Conservation (phyloP, 768 basidiomycete species). For the Tubosaeta sp. region DNA sequence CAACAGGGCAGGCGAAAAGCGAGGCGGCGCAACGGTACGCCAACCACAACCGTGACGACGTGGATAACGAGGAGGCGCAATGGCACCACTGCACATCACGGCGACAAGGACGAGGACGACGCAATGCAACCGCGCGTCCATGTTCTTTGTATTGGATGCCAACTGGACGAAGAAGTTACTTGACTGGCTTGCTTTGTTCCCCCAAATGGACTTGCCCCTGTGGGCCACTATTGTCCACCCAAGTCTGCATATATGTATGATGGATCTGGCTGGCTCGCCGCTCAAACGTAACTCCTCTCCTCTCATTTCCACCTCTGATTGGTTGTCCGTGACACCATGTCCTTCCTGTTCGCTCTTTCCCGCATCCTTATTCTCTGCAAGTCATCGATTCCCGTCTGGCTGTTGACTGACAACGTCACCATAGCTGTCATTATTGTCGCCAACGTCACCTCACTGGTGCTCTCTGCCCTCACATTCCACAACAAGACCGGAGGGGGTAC, state of each 20-base stretch:
- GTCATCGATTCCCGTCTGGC: conserved; percentile 1
- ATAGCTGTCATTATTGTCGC: conserved; percentile 15
- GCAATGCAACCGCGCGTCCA: no score
- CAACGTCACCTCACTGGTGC: conserved; percentile 10
- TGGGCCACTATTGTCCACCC: conserved; percentile 8
- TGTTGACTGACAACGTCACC: neutral
- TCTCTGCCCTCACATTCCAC: conserved; percentile 16
- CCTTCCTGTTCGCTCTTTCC: conserved; percentile 20
- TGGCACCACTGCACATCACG: no score
- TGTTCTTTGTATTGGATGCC: no score
- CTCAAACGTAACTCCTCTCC: neutral
- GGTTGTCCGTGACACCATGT: conserved; percentile 26
- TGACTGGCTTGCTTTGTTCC: neutral
- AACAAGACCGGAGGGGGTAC: conserved; percentile 21
- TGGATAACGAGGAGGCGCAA: no score
- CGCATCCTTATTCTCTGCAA: conserved; percentile 19
- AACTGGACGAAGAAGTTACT: no score
- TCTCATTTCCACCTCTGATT: neutral
- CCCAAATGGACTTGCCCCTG: conserved; percentile 3
- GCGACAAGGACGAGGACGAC: no score
- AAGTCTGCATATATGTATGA: conserved; percentile 12
- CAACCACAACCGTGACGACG: no score
- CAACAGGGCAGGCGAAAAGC: no score
- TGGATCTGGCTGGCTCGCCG: neutral
- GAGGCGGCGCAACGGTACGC: no score